These are phyloP conservation scores for Calycina marina DNA, from an alignment of 2,329 filamentous ascomycete species.

Conservation along the genomic window DNA sequence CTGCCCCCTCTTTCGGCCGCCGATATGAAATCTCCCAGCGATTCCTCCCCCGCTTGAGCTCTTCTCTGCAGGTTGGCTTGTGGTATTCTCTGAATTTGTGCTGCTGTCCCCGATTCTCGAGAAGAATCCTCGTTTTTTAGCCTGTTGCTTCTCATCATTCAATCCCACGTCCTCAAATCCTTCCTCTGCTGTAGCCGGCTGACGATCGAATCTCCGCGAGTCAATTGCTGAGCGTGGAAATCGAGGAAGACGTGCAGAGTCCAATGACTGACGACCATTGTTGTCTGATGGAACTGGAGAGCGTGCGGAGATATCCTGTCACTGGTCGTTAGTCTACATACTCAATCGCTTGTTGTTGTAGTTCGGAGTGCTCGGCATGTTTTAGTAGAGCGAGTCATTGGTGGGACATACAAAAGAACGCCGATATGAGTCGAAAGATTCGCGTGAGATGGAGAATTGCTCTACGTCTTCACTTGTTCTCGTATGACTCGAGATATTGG, in stretches of 20 bases:
- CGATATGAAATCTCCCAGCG: conserved; percentile 48
- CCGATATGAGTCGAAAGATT: conserved; percentile 94
- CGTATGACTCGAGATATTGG: conserved; percentile 39
- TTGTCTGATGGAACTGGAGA: conserved; percentile 55
- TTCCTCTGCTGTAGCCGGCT: conserved; percentile 58
- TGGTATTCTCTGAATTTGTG: too few relatives aligned
- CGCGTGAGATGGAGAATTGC: conserved; percentile 85
- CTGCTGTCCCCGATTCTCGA: conserved; percentile 57
- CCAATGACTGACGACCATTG: conserved; percentile 61
- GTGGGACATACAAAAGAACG: conserved; percentile 82
- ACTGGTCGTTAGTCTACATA: too few relatives aligned
- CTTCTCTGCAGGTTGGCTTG: too few relatives aligned
- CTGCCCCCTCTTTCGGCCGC: conserved; percentile 57
- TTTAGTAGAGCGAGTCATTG: too few relatives aligned
- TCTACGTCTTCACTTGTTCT: conserved; percentile 66
- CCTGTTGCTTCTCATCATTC: conserved; percentile 48
- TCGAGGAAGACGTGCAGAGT: conserved; percentile 53
- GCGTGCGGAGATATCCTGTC: conserved; percentile 83
- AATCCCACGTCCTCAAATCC: conserved; percentile 83
- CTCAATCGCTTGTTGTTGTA: too few relatives aligned
- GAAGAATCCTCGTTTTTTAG: conserved; percentile 65
- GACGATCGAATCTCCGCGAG: conserved; percentile 40
- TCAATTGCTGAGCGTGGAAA: conserved; percentile 46
- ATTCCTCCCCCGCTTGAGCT: conserved; percentile 19
- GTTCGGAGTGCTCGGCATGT: too few relatives aligned